These are phyloP conservation scores for Blastocystis sp. DNA, from an alignment of 352 stramenopile genomes.

Conservation along the genomic window DNA sequence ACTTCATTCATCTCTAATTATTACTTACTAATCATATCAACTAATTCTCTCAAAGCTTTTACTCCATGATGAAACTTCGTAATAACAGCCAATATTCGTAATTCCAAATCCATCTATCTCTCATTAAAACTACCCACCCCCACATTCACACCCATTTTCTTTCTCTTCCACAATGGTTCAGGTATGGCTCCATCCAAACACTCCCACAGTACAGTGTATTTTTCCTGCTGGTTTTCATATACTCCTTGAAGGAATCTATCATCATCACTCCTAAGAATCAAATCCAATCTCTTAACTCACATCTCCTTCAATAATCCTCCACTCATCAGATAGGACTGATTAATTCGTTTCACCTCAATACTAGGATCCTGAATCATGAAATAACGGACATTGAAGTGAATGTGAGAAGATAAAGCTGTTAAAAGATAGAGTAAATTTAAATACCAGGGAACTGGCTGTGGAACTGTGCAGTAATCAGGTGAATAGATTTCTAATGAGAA, in stretches of 20 bases:
- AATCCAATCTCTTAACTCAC: background rate
- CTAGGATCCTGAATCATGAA: constrained; percentile 47
- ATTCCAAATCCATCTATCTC: constrained; percentile 1
- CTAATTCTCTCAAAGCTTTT: background rate
- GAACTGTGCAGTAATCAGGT: background rate
- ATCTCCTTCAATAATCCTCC: background rate
- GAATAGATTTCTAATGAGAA: constrained; percentile 28
- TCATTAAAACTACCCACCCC: background rate
- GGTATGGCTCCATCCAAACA: background rate
- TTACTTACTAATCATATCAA: background rate
- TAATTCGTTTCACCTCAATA: background rate
- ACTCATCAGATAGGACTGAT: constrained; percentile 22
- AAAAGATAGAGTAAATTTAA: constrained; percentile 40
- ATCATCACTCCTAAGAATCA: background rate
- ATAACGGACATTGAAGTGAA: constrained; percentile 47
- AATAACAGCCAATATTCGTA: constrained; percentile 19
- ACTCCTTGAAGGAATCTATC: constrained; percentile 15
- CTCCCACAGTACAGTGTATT: background rate
- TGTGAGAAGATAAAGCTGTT: constrained; percentile 13
- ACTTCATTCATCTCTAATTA: no score
- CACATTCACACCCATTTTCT: constrained; percentile 7
- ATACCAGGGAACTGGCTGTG: constrained; percentile 51
- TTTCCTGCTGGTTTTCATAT: constrained; percentile 8
- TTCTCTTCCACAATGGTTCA: constrained; percentile 18
- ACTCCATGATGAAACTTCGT: background rate